Conservation (phyloP, 495 filamentous ascomycete species). For the Trichoderma parareesei region DNA sequence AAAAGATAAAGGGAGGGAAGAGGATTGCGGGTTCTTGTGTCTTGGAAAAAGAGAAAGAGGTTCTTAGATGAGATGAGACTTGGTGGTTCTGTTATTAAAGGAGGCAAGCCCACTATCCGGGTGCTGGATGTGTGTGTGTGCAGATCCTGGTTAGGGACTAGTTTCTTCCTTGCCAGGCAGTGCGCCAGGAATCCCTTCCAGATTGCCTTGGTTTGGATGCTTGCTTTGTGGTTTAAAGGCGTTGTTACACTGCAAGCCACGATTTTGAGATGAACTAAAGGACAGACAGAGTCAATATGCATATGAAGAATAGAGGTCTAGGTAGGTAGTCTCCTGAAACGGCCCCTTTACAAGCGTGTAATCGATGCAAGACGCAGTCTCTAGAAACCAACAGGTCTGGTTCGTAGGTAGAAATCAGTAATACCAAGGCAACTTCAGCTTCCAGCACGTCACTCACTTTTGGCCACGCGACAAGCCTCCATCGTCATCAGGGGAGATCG, state of each 20-base stretch:
- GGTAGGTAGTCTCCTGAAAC: too few species aligned
- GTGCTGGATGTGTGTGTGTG: background rate
- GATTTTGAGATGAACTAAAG: too few species aligned
- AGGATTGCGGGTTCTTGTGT: background rate
- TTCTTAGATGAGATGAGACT: slow-evolving; percentile 8
- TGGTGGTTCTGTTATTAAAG: background rate
- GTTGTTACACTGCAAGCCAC: too few species aligned
- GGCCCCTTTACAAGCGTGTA: too few species aligned
- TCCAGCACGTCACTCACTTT: slow-evolving; percentile 1
- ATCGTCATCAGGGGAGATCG: slow-evolving; percentile 10
- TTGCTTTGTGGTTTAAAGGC: too few species aligned
- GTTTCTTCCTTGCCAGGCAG: background rate
- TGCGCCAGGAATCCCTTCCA: background rate
- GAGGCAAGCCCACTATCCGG: background rate
- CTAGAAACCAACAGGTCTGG: too few species aligned
- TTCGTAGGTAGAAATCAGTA: background rate
- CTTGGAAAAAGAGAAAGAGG: background rate
- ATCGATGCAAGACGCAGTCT: too few species aligned
- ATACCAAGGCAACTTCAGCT: background rate
- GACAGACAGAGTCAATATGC: too few species aligned
- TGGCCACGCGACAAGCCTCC: slow-evolving; percentile 9
- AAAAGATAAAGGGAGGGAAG: background rate
- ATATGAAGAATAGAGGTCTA: too few species aligned
- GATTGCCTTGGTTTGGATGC: too few species aligned
- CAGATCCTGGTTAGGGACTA: background rate